These are phyloP conservation scores for Talaromyces liani DNA, from an alignment of 495 filamentous ascomycete species.

Conservation along the genomic window DNA sequence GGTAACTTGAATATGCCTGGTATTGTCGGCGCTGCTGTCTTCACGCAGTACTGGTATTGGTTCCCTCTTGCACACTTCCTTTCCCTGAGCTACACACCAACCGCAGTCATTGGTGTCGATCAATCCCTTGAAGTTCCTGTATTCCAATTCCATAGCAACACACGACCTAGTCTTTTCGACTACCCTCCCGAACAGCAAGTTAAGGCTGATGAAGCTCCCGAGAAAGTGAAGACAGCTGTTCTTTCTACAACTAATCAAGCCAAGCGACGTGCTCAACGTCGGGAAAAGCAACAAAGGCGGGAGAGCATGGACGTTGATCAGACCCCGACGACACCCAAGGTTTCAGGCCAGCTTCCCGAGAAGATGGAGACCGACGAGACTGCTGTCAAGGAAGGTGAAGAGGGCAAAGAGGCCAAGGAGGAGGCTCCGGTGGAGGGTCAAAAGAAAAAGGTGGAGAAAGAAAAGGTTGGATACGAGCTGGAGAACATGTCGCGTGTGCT, in stretches of 20 bases:
- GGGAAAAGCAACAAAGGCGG: constrained; percentile 61
- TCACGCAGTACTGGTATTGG: constrained; percentile 99
- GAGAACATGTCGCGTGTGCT: constrained; percentile 96
- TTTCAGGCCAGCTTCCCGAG: constrained; percentile 54
- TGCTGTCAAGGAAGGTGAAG: constrained; percentile 51
- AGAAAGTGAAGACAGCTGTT: constrained; percentile 92
- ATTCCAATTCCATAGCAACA: constrained; percentile 94
- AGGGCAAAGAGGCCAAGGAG: constrained; percentile 55
- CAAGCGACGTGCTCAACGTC: constrained; percentile 77
- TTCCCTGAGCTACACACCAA: constrained; percentile 86
- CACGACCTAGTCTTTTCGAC: constrained; percentile 91
- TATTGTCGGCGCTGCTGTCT: constrained; percentile 95
- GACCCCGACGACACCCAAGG: constrained; percentile 68
- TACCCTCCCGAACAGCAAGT: constrained; percentile 95
- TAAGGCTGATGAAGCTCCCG: constrained; percentile 85
- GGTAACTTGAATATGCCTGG: constrained; percentile 97
- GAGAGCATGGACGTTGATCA: constrained; percentile 88
- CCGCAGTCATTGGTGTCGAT: constrained; percentile 89
- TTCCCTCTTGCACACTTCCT: constrained; percentile 99
- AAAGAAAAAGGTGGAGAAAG: constrained; percentile 88
- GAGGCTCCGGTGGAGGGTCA: constrained; percentile 36
- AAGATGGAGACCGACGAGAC: constrained; percentile 91
- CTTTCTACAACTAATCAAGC: constrained; percentile 95
- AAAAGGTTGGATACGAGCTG: constrained; percentile 91
- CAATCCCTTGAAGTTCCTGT: constrained; percentile 88